Conservation (phyloP, 352 stramenopile species). For the Globisporangium takayamanum region DNA sequence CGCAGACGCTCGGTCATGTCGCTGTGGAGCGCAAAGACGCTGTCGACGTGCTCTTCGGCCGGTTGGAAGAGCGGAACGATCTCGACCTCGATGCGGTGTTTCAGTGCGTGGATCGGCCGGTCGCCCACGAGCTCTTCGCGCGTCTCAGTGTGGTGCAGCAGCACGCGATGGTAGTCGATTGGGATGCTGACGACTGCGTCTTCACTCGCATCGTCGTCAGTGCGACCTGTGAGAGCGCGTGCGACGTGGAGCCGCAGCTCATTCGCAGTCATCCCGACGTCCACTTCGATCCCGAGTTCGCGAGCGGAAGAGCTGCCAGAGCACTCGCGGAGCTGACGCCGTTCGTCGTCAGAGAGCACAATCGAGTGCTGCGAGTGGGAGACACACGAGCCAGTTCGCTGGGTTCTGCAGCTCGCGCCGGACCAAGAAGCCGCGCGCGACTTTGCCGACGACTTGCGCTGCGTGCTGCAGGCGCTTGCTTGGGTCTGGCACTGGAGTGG, state of each 20-base stretch:
- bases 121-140: constrained; percentile 23
- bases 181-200: neutral
- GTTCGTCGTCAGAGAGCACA: constrained; percentile 27
- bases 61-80: constrained; percentile 27
- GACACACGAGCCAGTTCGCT: constrained; percentile 42
- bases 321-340: constrained; percentile 14
- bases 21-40: constrained; percentile 32
- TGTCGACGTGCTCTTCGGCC: constrained; percentile 22
- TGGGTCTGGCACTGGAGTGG: neutral
- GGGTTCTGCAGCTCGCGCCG: constrained; percentile 31
- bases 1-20: constrained; percentile 21
- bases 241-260: constrained; percentile 43
- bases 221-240: constrained; percentile 20
- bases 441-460: constrained; percentile 39
- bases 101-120: constrained; percentile 17
- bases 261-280: constrained; percentile 53
- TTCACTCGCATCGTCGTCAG: neutral
- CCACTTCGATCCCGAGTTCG: constrained; percentile 32
- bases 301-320: neutral
- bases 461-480: constrained; percentile 27
- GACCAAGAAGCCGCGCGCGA: constrained; percentile 39
- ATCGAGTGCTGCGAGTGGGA: constrained; percentile 24
- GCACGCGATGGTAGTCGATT: constrained; percentile 33
- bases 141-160: constrained; percentile 24
- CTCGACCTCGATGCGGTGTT: constrained; percentile 30